These are phyloP conservation scores for Fusarium concolor DNA, from an alignment of 2,329 filamentous ascomycete species.

Conservation along the genomic window DNA sequence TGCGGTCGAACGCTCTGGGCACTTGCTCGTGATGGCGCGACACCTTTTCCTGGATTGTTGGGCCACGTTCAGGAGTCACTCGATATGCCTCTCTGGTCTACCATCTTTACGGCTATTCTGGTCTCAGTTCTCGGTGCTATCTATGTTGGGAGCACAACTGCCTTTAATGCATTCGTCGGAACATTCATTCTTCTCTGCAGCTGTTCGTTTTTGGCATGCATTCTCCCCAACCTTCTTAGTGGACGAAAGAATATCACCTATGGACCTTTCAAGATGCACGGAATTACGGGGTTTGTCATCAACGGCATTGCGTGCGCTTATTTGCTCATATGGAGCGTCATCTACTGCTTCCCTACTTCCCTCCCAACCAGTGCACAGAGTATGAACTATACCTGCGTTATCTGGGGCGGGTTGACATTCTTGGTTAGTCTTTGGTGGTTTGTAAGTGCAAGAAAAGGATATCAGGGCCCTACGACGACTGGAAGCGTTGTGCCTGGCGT, in stretches of 20 bases:
- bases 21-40: slow-evolving; percentile 55
- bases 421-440: slow-evolving; percentile 58
- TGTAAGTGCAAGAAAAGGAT: slow-evolving; percentile 45
- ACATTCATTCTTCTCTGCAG: slow-evolving; percentile 54
- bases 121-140: slow-evolving; percentile 69
- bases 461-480: slow-evolving; percentile 40
- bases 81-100: slow-evolving; percentile 60
- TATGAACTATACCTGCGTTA: slow-evolving; percentile 66
- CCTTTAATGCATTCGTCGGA: slow-evolving; percentile 75
- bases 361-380: slow-evolving; percentile 57
- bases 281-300: slow-evolving; percentile 60
- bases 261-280: slow-evolving; percentile 69
- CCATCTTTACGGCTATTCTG: slow-evolving; percentile 55
- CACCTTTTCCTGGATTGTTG: slow-evolving; percentile 48
- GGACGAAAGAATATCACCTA: slow-evolving; percentile 54
- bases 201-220: slow-evolving; percentile 67
- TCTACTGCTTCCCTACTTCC: slow-evolving; percentile 70
- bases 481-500: slow-evolving; percentile 39
- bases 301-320: slow-evolving; percentile 66
- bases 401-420: slow-evolving; percentile 57
- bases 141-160: slow-evolving; percentile 73
- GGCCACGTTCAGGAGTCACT: slow-evolving; percentile 48
- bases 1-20: slow-evolving; percentile 56
- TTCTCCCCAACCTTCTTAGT: slow-evolving; percentile 67
- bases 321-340: slow-evolving; percentile 70